Percentiles rank a stretch among this genome's conserved stretches.
phyloP scores from a whole-genome alignment of 2,329 filamentous ascomycete genomes.

The Aspergillus pseudotamarii region DNA sequence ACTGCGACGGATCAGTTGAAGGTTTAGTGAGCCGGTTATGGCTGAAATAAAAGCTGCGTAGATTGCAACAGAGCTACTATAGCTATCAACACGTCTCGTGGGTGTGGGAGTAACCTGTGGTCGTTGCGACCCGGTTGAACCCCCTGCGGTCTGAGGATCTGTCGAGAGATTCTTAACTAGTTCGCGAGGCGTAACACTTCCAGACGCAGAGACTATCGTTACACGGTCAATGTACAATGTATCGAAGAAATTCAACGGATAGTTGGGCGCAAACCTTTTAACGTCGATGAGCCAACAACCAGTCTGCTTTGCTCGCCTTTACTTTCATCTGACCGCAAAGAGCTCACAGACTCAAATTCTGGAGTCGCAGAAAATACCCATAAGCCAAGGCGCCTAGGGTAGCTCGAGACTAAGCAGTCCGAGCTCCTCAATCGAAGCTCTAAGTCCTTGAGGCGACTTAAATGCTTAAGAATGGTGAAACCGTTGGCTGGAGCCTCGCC shows the following conservation, averaged over 20 bases:
- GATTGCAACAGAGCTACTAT: conserved; percentile 37
- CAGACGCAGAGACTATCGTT: conserved; percentile 37
- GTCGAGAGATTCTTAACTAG: conserved; percentile 39
- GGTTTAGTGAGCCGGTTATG: conserved; percentile 38
- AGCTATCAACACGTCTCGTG: conserved; percentile 33
- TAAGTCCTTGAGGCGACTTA: conserved; percentile 43
- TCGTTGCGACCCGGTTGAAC: conserved; percentile 27
- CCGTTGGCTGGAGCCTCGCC: conserved; percentile 39
- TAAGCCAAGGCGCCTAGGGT: conserved; percentile 41
- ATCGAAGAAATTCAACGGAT: background rate
- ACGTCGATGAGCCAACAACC: conserved; percentile 31
- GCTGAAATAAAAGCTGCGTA: conserved; percentile 46
- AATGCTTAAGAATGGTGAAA: conserved; percentile 40
- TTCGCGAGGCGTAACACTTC: conserved; percentile 37
- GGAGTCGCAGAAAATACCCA: conserved; percentile 46
- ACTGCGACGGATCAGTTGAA: conserved; percentile 39
- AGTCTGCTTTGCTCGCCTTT: conserved; percentile 33
- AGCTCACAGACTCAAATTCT: conserved; percentile 38
- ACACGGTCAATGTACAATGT: conserved; percentile 7
- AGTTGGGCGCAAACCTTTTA: conserved; percentile 33
- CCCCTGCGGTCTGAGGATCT: conserved; percentile 29
- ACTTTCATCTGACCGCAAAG: conserved; percentile 29
- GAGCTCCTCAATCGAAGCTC: conserved; percentile 39
- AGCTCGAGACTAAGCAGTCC: conserved; percentile 42
- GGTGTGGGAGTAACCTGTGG: conserved; percentile 25